A percentile compares a stretch with the other conserved stretches of the same genome.
phyloP scores from a whole-genome alignment of 1,139 yeast genomes.

The Diutina siamensis region DNA sequence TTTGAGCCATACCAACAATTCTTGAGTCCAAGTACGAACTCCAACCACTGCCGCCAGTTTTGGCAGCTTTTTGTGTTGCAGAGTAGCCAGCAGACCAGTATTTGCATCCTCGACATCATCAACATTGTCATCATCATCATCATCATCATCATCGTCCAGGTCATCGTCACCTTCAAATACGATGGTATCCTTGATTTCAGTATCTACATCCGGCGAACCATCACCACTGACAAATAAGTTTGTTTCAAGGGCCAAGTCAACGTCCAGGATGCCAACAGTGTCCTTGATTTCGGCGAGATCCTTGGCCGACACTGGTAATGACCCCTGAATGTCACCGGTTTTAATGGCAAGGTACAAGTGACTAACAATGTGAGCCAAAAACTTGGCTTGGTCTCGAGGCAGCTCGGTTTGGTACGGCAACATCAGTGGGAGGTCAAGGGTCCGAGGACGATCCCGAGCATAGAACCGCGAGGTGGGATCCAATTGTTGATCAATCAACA shows the following conservation, averaged over 20 bases:
- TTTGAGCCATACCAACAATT: conserved; percentile 65
- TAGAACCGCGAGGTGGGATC: conserved; percentile 47
- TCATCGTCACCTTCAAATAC: conserved; percentile 15
- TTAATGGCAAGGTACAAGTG: conserved; percentile 72
- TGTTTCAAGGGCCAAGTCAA: conserved; percentile 45
- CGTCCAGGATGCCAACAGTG: conserved; percentile 24
- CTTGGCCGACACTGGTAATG: conserved; percentile 54
- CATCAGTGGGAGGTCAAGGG: conserved; percentile 45
- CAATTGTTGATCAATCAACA: conserved; percentile 25
- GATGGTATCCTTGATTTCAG: conserved; percentile 32
- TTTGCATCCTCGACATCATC: conserved; percentile 7
- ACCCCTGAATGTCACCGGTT: conserved; percentile 68
- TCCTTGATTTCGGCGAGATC: conserved; percentile 37
- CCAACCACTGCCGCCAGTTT: conserved; percentile 65
- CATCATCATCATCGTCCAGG: conserved; percentile 7
- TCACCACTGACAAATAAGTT: conserved; percentile 25
- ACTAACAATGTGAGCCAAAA: conserved; percentile 66
- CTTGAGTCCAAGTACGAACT: conserved; percentile 83
- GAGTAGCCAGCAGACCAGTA: conserved; percentile 9
- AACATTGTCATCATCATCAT: conserved; percentile 9
- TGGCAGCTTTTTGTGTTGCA: conserved; percentile 47
- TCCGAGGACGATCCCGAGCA: conserved; percentile 39
- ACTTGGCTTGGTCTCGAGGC: conserved; percentile 58
- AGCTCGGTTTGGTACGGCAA: conserved; percentile 73
- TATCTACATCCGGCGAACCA: conserved; percentile 14